phyloP scores from a whole-genome alignment of 768 basidiomycete species.

The Lentinula sp. region DNA sequence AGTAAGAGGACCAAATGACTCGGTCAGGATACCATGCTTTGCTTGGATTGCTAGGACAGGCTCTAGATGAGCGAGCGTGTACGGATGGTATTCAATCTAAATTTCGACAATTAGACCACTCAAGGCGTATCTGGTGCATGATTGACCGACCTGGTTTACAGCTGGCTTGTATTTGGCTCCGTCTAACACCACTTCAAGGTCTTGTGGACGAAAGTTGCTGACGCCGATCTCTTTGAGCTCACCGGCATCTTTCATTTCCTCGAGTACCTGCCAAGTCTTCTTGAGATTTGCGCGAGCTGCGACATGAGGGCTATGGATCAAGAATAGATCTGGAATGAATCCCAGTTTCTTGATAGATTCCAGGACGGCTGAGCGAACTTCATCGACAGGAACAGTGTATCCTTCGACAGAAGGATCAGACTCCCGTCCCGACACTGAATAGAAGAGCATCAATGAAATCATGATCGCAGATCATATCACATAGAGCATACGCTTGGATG shows the following conservation, averaged over 20 bases:
- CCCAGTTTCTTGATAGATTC: constrained; percentile 42
- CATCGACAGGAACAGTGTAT: constrained; percentile 18
- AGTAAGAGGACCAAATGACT: constrained; percentile 30
- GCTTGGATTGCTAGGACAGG: constrained; percentile 28
- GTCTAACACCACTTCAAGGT: constrained; percentile 36
- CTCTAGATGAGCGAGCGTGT: constrained; percentile 24
- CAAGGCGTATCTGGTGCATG: not conserved
- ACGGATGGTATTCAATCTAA: constrained; percentile 33
- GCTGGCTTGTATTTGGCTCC: constrained; percentile 44
- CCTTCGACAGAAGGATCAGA: constrained; percentile 7
- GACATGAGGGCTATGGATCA: constrained; percentile 40
- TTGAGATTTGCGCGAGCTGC: constrained; percentile 19
- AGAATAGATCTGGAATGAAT: constrained; percentile 44
- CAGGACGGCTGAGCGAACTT: constrained; percentile 36
- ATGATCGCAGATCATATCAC: not conserved
- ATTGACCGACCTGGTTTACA: constrained; percentile 39
- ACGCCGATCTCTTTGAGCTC: constrained; percentile 42
- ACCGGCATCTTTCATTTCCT: constrained; percentile 37
- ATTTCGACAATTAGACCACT: not conserved
- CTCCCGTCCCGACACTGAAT: constrained; percentile 11
- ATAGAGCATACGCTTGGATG: constrained; percentile 27
- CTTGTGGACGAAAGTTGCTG: constrained; percentile 43
- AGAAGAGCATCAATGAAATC: constrained; percentile 12
- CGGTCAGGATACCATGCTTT: constrained; percentile 30
- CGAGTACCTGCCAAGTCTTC: constrained; percentile 45